A percentile compares a stretch with the other conserved stretches of the same genome.
Evolutionary conservation across 495 filamentous ascomycete species (phyloP).

Genomic region (Aspergillus affinis): DNA sequence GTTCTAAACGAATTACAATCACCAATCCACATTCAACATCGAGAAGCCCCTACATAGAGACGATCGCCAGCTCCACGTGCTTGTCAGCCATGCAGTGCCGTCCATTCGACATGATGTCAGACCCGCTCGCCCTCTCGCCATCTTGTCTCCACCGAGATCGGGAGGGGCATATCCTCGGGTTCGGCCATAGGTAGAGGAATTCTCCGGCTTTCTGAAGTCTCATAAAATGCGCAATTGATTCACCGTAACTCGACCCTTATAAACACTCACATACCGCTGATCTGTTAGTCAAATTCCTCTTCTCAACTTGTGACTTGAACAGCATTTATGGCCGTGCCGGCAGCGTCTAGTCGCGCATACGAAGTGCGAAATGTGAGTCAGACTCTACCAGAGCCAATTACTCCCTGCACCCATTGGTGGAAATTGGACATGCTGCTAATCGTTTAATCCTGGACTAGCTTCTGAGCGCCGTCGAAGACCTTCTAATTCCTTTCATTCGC

Average conservation of each 20-base stretch:
- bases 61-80: neutral
- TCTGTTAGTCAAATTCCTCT: neutral
- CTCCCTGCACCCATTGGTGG: conserved; percentile 1
- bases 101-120: conserved; percentile 33
- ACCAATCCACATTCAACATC: too few species aligned
- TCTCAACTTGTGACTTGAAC: neutral
- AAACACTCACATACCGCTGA: conserved; percentile 10
- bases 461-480: conserved; percentile 66
- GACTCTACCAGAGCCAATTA: neutral
- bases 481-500: conserved; percentile 76
- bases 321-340: conserved; percentile 26
- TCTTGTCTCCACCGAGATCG: conserved; percentile 17
- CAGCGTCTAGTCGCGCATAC: conserved; percentile 36
- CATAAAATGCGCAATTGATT: neutral
- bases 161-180: conserved; percentile 45
- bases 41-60: neutral
- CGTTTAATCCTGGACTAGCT: conserved; percentile 48
- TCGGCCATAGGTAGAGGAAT: conserved; percentile 31
- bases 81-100: neutral
- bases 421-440: conserved; percentile 1
- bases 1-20: too few species aligned
- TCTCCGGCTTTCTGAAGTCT: neutral
- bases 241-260: neutral
- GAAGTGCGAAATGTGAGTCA: conserved; percentile 47
- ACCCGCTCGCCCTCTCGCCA: conserved; percentile 30